Evolutionary conservation across 495 filamentous ascomycete genomes (phyloP).

Genomic region (Copromyces sp.): DNA sequence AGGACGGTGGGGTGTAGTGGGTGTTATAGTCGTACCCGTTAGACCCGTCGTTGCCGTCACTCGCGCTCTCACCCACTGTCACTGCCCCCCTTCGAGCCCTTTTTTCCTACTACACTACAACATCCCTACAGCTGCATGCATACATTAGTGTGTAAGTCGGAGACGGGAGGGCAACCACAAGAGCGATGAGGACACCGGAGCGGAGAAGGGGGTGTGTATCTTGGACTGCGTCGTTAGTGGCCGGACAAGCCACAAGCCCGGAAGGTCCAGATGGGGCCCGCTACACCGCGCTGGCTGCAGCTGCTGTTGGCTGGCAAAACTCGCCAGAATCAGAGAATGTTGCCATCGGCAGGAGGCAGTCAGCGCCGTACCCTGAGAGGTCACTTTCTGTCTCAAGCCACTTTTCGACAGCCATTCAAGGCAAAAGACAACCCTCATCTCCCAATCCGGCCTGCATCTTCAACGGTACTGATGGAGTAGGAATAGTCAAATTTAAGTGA

Average conservation of each 20-base stretch:
- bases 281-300: conserved; percentile 3
- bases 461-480: not conserved
- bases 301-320: conserved; percentile 5
- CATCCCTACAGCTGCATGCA: conserved; percentile 3
- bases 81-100: not conserved
- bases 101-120: conserved; percentile 1
- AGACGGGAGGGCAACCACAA: not conserved
- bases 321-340: conserved; percentile 4
- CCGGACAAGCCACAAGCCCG: conserved; percentile 4
- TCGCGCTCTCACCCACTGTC: conserved; percentile 1
- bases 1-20: conserved; percentile 16
- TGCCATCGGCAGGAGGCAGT: conserved; percentile 8
- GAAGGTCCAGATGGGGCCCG: conserved; percentile 4
- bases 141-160: not conserved
- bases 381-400: not conserved
- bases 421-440: not conserved
- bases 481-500: not conserved
- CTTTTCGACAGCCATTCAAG: not conserved
- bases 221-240: conserved; percentile 7
- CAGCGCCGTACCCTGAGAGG: not conserved
- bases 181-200: not conserved
- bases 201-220: not conserved
- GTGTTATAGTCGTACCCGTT: conserved; percentile 30
- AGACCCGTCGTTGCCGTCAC: not conserved
- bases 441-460: not conserved